Base-by-base conservation (phyloP, 75 land plant genomes). In the Gnetum montanum region DNA sequence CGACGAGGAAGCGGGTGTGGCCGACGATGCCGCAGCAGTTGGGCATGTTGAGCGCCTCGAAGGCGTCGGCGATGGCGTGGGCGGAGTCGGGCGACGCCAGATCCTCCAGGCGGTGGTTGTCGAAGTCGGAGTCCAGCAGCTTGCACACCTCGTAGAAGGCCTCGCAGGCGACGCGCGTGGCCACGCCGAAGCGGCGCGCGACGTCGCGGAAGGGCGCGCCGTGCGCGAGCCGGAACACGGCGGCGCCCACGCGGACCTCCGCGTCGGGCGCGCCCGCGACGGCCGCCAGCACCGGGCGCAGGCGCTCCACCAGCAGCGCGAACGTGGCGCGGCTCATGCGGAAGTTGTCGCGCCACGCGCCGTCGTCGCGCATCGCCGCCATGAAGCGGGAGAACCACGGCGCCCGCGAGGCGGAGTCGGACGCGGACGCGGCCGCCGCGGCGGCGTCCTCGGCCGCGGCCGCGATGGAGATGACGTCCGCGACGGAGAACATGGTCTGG, bases 1-100 rank as follows among this genome's bases (percentile, higher is more conserved):
- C 71, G 20, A 58, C 61, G 6, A n/a, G 41, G 30, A 89, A 84
- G 0, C 62, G 54, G 12, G 53, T 56, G 27, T 70, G 62, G 3
- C 83, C 90, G 45, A 89, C 31, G 2, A 61, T 78, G 26, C 95
- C 95, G 45, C 75, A 69, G 63, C 95, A 89, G 43, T 84, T 78
- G 8, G 83, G 82, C 31, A 89, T 58, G 3, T 72, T 66, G 12
- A 71, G 41, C 3, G 35, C 29, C 11, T 47, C 65, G 50, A 83
- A 79, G 10, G 67, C 76, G 23, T 66, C 45, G 15, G 52, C 26
- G 34, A 80, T 56, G n/a, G 72, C 26, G 10, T 26, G 24, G 18
- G 64, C 38, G 3, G 22, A 19, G 49, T 73, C 74, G 0, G 72
- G 38, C 12, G 54, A 2, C 23, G 71, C 28, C 13, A 67, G 71